Base-by-base conservation (phyloP, 2,329 filamentous ascomycete genomes). In the Canariomyces notabilis region DNA sequence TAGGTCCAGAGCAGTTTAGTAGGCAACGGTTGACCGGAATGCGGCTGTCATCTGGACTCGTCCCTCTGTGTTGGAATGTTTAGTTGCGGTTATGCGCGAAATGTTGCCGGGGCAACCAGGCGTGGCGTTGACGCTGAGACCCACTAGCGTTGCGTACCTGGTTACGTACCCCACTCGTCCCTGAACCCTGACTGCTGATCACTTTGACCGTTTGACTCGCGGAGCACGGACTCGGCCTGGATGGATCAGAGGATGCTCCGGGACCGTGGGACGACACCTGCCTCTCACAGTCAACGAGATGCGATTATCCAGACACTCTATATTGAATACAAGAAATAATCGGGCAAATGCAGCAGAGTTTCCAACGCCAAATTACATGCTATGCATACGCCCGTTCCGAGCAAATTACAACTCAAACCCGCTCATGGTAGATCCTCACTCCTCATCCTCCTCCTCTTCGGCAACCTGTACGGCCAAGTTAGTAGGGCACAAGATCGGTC, bases 361-460 rank as follows among this genome's bases (percentile, higher is more conserved):
- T 23, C 26, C 20, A 26, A 38, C 36, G 12, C 36, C 36, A 19
- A 7, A 23, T 16, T n/a, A n/a, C 19, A n/a, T n/a, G 19, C 7
- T 18, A 39, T 39, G 37, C 37, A 39, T 31, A 15, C 37, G 6
- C 37, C 37, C 21, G 21, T 11, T 9, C 9, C n/a, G n/a, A n/a
- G 22, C 15, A 39, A 39, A 19, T 21, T 42, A 35, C 29, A 15
- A 16, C 6, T 4, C 8, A 29, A 5, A 29, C 26, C 14, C 26
- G 9, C 26, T 32, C 20, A 6, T 19, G 5, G 16, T 22, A 6
- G 9, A 9, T 4, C 22, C 58, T 60, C 64, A 73, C 60, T 75
- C 72, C 42, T 75, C 72, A 11, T 73, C 73, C 31, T 66, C 66
- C 44, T 76, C 73, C 26, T 75, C 72, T 55, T 76, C 74, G 16